A percentile compares a stretch with the other conserved stretches of the same genome.
These are phyloP conservation scores for Oryza meridionalis DNA, from an alignment of 176 grass and related monocot species.

Conservation along the genomic window DNA sequence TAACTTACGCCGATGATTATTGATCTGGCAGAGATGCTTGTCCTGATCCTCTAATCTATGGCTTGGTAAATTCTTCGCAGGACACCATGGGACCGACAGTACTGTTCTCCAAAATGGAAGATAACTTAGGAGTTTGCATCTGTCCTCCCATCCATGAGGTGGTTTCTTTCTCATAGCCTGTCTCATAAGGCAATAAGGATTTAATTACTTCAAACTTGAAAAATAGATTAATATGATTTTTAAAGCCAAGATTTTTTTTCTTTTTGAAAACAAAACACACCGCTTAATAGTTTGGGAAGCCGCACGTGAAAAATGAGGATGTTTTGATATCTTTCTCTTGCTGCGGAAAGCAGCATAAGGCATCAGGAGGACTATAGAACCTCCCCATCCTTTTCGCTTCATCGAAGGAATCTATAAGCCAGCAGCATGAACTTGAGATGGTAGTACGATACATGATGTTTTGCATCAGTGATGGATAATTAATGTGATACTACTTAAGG, in stretches of 20 bases:
- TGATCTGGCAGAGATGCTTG: background rate
- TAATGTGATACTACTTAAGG: background rate
- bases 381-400: background rate
- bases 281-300: too few relatives aligned
- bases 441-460: background rate
- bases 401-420: background rate
- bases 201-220: background rate
- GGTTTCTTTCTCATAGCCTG: too few relatives aligned
- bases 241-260: too few relatives aligned
- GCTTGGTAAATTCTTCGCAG: too few relatives aligned
- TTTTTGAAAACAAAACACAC: too few relatives aligned
- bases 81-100: too few relatives aligned
- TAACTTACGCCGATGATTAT: background rate
- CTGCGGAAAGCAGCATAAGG: background rate
- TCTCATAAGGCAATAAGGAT: background rate
- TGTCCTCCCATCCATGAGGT: background rate
- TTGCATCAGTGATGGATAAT: background rate
- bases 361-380: background rate
- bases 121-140: background rate
- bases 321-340: too few relatives aligned
- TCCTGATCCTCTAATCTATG: too few relatives aligned
- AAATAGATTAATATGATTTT: too few relatives aligned
- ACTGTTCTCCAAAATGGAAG: conserved; percentile 23
- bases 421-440: background rate
- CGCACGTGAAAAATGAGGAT: too few relatives aligned